Evolutionary conservation across 1,139 yeast species (phyloP), one percentile per base, ranked within the genome.

Genomic region (Blastobotrys petasosporus): DNA sequence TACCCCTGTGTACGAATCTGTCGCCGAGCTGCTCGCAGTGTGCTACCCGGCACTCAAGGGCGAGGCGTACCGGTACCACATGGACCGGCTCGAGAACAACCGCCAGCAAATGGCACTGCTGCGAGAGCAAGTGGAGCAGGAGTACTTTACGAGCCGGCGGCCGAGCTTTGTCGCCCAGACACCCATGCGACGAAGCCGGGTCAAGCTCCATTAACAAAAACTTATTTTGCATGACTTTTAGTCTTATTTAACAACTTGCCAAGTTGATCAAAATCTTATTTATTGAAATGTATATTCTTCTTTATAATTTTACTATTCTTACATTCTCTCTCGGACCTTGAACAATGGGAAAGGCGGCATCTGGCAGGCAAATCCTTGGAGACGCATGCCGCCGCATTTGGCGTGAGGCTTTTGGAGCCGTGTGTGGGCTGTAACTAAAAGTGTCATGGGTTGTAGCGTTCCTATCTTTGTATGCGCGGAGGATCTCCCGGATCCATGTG

Each of bases 71-170:
- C 46, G 37, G 28, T 47, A 49, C 41, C 62, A 58, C 44, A 48
- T 49, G 37, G 39, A 49, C 32, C 51, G 62, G 23, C 52, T 58
- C 37, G 42, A 49, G 32, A 50, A 58, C 13, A 58, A 58, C 48
- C 52, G 62, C 3, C 43, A 38, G 37, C 57, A 57, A 50, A 49
- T 59, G 42, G 25, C 41, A 12, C 44, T 39, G 32, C 51, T 59
- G 31, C 45, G 54, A 28, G 44, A 45, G 29, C 48, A 50, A 12
- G 47, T 57, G 34, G 53, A 49, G 20, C 32, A 41, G 13, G 28
- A 41, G 20, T 16, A 23, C 6, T 4, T 36, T 20, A 4, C 25
- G 12, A 30, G 29, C 39, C 15, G 45, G n/a, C 17, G 13, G 9
- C 39, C 17, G 8, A 17, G 11, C 6, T 29, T 8, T n/a, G 17